Percentiles rank a stretch among this genome's conserved stretches.
Evolutionary conservation across 2,329 filamentous ascomycete genomes (phyloP).

Genomic region (Alternaria metachromatica): DNA sequence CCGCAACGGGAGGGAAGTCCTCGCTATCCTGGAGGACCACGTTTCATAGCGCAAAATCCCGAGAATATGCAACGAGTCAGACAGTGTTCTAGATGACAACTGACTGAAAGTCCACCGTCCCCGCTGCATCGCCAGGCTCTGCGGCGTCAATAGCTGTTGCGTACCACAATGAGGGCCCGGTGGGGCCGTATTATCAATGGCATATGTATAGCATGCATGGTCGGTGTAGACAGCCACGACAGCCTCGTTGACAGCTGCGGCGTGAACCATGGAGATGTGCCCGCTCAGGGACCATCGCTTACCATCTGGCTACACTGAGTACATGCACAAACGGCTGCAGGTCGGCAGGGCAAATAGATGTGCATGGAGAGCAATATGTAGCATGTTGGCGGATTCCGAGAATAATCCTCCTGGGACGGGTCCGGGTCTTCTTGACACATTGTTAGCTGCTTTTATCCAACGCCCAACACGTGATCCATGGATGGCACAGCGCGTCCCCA

Average conservation of each 20-base stretch:
- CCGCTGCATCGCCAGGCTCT: slow-evolving; percentile 17
- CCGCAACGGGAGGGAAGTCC: slow-evolving; percentile 21
- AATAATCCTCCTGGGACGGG: slow-evolving; percentile 14
- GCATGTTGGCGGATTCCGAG: slow-evolving; percentile 20
- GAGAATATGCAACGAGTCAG: slow-evolving; percentile 29
- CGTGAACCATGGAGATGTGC: slow-evolving; percentile 1
- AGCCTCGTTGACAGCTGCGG: slow-evolving; percentile 11
- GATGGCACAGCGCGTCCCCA: slow-evolving; percentile 20
- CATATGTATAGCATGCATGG: slow-evolving; percentile 1
- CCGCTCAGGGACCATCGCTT: slow-evolving; percentile 5
- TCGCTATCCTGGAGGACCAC: slow-evolving; percentile 13
- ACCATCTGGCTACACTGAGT: slow-evolving; percentile 14
- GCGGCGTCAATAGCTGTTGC: not conserved
- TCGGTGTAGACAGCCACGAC: slow-evolving; percentile 6
- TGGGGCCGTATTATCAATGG: slow-evolving; percentile 3
- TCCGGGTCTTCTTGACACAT: slow-evolving; percentile 17
- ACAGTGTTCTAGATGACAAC: slow-evolving; percentile 29
- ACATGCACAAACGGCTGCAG: slow-evolving; percentile 26
- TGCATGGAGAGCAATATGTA: slow-evolving; percentile 15
- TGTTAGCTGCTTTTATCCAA: slow-evolving; percentile 22
- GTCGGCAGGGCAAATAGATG: slow-evolving; percentile 10
- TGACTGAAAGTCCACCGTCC: slow-evolving; percentile 15
- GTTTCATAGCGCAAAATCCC: slow-evolving; percentile 22
- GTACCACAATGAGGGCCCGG: not conserved
- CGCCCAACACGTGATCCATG: slow-evolving; percentile 20